These are phyloP conservation scores for Capsella bursapastoris DNA, from an alignment of 345 rosid genomes.

Conservation along the genomic window DNA sequence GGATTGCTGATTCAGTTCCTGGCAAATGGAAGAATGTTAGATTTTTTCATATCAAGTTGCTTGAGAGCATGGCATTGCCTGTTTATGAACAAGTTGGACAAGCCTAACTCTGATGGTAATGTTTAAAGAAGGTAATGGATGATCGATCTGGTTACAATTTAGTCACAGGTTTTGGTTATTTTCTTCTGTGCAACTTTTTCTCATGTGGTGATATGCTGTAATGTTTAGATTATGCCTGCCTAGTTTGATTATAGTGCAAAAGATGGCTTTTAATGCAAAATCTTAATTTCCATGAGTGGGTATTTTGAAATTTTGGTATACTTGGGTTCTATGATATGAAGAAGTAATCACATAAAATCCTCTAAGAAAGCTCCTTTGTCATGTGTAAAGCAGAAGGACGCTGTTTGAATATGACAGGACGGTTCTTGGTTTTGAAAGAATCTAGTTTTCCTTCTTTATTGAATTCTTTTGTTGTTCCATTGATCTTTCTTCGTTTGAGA, in stretches of 20 bases:
- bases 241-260: background rate
- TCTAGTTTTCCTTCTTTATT: background rate
- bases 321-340: background rate
- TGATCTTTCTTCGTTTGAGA: background rate
- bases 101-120: background rate
- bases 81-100: constrained; percentile 55
- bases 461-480: background rate
- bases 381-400: background rate
- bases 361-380: background rate
- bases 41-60: constrained; percentile 69
- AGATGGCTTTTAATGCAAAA: background rate
- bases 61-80: constrained; percentile 79
- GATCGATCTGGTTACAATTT: background rate
- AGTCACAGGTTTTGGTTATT: constrained; percentile 13
- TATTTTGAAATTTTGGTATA: background rate
- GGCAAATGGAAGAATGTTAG: constrained; percentile 69
- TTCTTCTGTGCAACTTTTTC: background rate
- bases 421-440: background rate
- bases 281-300: background rate
- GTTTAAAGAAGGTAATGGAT: too few relatives aligned
- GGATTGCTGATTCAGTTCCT: constrained; percentile 62
- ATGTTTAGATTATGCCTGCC: constrained; percentile 5
- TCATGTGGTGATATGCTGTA: constrained; percentile 14
- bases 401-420: background rate
- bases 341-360: background rate